phyloP scores from a whole-genome alignment of 2,329 filamentous ascomycete species.

The Rutstroemia sydowiana region DNA sequence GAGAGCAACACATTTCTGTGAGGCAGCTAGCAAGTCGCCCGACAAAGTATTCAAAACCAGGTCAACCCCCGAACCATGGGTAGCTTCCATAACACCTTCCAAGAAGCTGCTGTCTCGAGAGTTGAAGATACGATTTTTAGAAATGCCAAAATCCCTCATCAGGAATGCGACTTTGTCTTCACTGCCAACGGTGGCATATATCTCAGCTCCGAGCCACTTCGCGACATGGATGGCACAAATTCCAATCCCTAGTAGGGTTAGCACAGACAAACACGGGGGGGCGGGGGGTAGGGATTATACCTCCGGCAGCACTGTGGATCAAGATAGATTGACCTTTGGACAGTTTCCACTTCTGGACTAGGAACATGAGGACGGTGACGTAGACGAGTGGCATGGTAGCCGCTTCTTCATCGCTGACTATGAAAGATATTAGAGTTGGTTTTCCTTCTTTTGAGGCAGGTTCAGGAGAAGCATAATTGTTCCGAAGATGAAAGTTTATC shows the following conservation, averaged over 20 bases:
- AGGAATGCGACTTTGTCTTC: constrained; percentile 13
- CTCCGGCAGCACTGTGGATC: neutral
- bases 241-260: constrained; percentile 21
- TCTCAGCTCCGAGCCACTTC: constrained; percentile 23
- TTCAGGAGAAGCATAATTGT: neutral
- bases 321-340: neutral
- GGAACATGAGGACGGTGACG: neutral
- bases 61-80: constrained; percentile 22
- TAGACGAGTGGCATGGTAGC: neutral
- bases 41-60: constrained; percentile 23
- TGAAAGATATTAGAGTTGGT: neutral
- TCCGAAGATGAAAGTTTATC: neutral
- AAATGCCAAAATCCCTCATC: constrained; percentile 21
- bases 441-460: neutral
- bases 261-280: neutral
- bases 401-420: neutral
- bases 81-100: constrained; percentile 15
- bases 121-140: constrained; percentile 22
- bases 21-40: constrained; percentile 21
- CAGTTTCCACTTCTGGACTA: neutral
- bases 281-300: neutral
- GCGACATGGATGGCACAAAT: constrained; percentile 29
- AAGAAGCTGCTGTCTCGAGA: constrained; percentile 25
- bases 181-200: constrained; percentile 24
- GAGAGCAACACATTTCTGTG: constrained; percentile 30